Conservation (phyloP, 257 asterid genomes). For the Solanum sparsipilum region DNA sequence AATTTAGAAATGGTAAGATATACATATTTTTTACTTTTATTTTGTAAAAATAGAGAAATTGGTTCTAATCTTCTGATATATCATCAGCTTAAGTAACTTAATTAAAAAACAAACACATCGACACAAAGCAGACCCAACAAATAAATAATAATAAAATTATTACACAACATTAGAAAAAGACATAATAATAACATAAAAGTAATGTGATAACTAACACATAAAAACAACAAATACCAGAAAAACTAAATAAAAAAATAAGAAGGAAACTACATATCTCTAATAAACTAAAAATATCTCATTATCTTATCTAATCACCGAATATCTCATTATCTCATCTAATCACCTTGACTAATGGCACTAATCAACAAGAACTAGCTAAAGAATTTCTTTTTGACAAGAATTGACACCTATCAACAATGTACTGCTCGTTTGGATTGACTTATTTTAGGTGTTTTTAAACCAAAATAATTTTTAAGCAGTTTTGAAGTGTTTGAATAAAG, state of each 20-base stretch:
- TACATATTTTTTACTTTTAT: background rate
- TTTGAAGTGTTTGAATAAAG: too few species aligned
- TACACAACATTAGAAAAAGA: background rate
- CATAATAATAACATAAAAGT: background rate
- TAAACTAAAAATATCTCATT: background rate
- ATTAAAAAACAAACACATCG: background rate
- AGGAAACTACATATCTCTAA: background rate
- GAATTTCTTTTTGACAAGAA: background rate
- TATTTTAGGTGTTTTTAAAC: too few species aligned
- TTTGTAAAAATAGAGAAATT: background rate
- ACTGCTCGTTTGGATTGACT: too few species aligned
- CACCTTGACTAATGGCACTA: background rate
- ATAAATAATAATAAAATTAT: background rate
- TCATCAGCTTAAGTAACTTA: background rate
- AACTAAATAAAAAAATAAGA: background rate
- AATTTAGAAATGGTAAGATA: too few species aligned
- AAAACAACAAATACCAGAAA: background rate
- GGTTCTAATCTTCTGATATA: background rate
- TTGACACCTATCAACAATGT: background rate
- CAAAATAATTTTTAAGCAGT: too few species aligned
- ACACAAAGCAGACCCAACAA: background rate
- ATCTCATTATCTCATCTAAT: background rate
- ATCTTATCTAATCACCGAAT: background rate
- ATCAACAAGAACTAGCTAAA: background rate
- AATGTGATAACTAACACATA: background rate